Evolutionary conservation across 306 rosid species (phyloP).

Genomic region (Purshia tridentata): DNA sequence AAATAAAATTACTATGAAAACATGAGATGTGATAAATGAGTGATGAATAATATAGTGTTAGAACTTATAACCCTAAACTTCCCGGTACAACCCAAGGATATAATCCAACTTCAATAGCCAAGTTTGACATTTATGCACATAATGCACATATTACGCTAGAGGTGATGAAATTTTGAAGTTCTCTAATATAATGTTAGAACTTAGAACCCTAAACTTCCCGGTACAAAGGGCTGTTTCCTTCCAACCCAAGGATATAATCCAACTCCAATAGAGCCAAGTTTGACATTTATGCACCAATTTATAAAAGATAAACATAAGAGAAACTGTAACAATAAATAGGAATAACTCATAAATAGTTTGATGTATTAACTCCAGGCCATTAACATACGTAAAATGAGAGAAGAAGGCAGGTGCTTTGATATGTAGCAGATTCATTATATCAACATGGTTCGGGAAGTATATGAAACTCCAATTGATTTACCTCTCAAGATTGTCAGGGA

Average conservation of each 20-base stretch:
- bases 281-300: neutral
- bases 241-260: neutral
- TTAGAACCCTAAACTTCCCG: neutral
- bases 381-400: neutral
- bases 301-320: neutral
- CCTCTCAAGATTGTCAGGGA: constrained; percentile 58
- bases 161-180: too few relatives aligned
- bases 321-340: neutral
- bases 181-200: neutral
- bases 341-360: neutral
- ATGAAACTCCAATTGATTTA: constrained; percentile 27
- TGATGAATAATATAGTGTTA: neutral
- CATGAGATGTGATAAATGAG: neutral
- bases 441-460: constrained; percentile 9
- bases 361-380: neutral
- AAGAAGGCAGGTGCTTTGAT: neutral
- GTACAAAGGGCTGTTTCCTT: neutral
- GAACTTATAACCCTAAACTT: neutral
- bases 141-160: too few relatives aligned
- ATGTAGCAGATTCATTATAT: constrained; percentile 8
- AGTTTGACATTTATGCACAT: too few relatives aligned
- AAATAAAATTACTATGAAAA: neutral
- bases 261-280: neutral
- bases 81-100: too few relatives aligned
- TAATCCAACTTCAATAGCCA: too few relatives aligned